Percentiles rank a stretch among this genome's conserved stretches.
These are phyloP conservation scores for Quercus berberidifolia DNA, from an alignment of 306 rosid species.

Conservation along the genomic window DNA sequence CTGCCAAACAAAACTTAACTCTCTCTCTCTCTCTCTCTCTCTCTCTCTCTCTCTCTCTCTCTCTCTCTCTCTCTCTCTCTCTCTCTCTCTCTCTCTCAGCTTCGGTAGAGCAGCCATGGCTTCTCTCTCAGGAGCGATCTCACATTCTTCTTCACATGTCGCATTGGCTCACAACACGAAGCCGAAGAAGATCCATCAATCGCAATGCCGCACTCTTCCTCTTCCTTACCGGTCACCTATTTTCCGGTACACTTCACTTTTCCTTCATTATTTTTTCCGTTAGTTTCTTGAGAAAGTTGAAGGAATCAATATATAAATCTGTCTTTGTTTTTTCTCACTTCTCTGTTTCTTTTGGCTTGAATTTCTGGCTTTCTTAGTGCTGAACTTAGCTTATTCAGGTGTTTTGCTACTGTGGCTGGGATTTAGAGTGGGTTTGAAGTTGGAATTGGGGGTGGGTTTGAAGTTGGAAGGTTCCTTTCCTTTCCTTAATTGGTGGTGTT, in stretches of 20 bases:
- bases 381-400: too few species aligned
- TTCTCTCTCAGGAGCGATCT: slow-evolving; percentile 31
- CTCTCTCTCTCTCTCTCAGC: background rate
- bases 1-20: background rate
- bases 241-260: slow-evolving; percentile 23
- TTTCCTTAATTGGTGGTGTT: too few species aligned
- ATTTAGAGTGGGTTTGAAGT: too few species aligned
- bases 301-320: background rate
- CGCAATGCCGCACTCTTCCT: slow-evolving; percentile 33
- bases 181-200: slow-evolving; percentile 5
- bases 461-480: too few species aligned
- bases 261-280: background rate
- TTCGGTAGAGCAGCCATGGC: slow-evolving; percentile 22
- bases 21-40: too few species aligned
- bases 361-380: too few species aligned
- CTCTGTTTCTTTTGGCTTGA: too few species aligned
- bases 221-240: slow-evolving; percentile 14
- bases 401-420: too few species aligned
- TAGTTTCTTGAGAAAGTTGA: background rate
- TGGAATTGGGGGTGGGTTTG: too few species aligned
- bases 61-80: too few species aligned
- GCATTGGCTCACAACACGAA: background rate
- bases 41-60: too few species aligned
- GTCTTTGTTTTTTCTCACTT: background rate
- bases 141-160: slow-evolving; percentile 24